phyloP scores from a whole-genome alignment of 2,329 filamentous ascomycete genomes.

The Aspergillus sp. region DNA sequence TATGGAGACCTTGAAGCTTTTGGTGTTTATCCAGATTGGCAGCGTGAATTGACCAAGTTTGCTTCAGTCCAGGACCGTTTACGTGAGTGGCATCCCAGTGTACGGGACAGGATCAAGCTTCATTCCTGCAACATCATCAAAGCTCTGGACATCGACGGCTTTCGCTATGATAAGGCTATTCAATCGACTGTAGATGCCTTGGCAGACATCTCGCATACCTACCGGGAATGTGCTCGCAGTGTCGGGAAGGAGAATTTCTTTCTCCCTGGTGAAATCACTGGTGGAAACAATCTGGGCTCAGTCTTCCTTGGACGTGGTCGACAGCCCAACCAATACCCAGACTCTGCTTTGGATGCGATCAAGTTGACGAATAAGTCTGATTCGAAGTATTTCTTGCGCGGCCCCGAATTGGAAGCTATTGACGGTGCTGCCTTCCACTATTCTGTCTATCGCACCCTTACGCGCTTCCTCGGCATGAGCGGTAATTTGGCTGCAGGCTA shows the following conservation, averaged over 20 bases:
- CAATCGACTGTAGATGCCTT: conserved; percentile 65
- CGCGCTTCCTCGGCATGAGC: conserved; percentile 62
- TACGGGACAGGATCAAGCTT: conserved; percentile 58
- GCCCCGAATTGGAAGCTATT: conserved; percentile 54
- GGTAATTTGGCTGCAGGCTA: conserved; percentile 57
- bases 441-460: conserved; percentile 63
- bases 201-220: conserved; percentile 58
- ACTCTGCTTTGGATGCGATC: conserved; percentile 52
- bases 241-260: conserved; percentile 66
- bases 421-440: conserved; percentile 66
- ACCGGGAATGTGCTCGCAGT: conserved; percentile 59
- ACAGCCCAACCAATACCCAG: conserved; percentile 55
- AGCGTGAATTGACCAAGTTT: conserved; percentile 66
- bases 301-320: conserved; percentile 65
- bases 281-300: conserved; percentile 61
- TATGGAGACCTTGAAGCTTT: conserved; percentile 66
- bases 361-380: conserved; percentile 48
- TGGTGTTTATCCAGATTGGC: conserved; percentile 63
- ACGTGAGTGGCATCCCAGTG: conserved; percentile 63
- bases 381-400: conserved; percentile 54
- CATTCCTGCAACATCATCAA: conserved; percentile 66
- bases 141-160: conserved; percentile 67
- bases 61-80: conserved; percentile 68
- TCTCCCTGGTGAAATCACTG: conserved; percentile 64
- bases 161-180: conserved; percentile 67